phyloP scores from a whole-genome alignment of 176 grass and related monocot genomes.

The Calamus simplicifolius region DNA sequence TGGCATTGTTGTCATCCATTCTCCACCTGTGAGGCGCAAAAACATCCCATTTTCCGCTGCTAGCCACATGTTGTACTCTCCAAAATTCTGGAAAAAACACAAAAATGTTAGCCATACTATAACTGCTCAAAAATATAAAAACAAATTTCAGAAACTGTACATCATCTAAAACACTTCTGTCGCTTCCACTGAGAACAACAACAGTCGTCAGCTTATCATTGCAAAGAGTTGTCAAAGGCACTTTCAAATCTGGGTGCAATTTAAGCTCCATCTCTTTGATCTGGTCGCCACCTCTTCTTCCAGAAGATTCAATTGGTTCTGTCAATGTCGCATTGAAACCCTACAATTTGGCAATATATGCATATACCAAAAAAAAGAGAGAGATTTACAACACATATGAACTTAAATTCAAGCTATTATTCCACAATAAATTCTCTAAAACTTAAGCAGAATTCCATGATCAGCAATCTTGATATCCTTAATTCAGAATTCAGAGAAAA shows the following conservation, averaged over 20 bases:
- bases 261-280: conserved; percentile 99
- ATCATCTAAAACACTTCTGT: conserved; percentile 95
- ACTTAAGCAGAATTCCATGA: too few relatives aligned
- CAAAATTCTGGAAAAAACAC: conserved; percentile 59
- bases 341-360: conserved; percentile 24
- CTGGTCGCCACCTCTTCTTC: conserved; percentile 94
- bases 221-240: conserved; percentile 60
- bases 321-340: conserved; percentile 98
- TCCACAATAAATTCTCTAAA: too few relatives aligned
- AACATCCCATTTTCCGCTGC: conserved; percentile 99
- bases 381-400: too few relatives aligned
- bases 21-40: conserved; percentile 66
- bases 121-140: too few relatives aligned
- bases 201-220: conserved; percentile 79
- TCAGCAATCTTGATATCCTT: too few relatives aligned
- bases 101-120: not conserved
- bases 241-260: conserved; percentile 87
- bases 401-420: too few relatives aligned
- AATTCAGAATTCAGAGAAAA: too few relatives aligned
- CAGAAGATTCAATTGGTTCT: conserved; percentile 86
- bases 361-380: not conserved
- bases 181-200: conserved; percentile 92
- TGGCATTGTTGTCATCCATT: conserved; percentile 99
- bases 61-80: conserved; percentile 97
- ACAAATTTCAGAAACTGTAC: conserved; percentile 28